Conservation (phyloP, 129 eudicot genomes). For the Saposhnikovia divaricata region DNA sequence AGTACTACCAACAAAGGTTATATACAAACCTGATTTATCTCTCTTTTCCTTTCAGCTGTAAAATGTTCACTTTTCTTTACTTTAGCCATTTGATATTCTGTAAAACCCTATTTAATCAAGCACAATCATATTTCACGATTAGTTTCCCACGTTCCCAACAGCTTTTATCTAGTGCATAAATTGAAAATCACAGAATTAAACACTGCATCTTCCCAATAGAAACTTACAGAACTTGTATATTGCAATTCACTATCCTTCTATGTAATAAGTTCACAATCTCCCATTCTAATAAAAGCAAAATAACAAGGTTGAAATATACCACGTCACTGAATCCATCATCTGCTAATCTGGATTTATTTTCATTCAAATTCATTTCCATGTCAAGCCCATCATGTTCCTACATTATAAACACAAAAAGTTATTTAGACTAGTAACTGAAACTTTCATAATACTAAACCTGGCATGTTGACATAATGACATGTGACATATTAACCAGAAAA, state of each 20-base stretch:
- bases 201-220: not conserved
- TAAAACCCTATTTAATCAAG: conserved; percentile 49
- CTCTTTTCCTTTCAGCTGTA: conserved; percentile 81
- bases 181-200: not conserved
- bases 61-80: conserved; percentile 68
- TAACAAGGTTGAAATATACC: conserved; percentile 29
- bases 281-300: not conserved
- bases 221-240: not conserved
- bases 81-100: conserved; percentile 62
- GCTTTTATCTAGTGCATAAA: not conserved
- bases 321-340: conserved; percentile 65
- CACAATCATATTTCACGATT: not conserved
- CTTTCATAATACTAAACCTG: not conserved
- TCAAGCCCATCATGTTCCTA: conserved; percentile 69
- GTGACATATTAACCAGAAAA: not conserved
- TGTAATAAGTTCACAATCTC: not conserved
- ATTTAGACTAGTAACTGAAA: not conserved
- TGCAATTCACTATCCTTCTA: not conserved
- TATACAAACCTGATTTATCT: conserved; percentile 56
- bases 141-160: not conserved
- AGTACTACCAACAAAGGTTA: not conserved
- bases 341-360: conserved; percentile 41
- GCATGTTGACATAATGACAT: not conserved
- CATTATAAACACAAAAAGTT: not conserved
- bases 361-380: conserved; percentile 85